These are phyloP conservation scores for Diplodia intermedia DNA, from an alignment of 2,329 filamentous ascomycete species.

Conservation along the genomic window DNA sequence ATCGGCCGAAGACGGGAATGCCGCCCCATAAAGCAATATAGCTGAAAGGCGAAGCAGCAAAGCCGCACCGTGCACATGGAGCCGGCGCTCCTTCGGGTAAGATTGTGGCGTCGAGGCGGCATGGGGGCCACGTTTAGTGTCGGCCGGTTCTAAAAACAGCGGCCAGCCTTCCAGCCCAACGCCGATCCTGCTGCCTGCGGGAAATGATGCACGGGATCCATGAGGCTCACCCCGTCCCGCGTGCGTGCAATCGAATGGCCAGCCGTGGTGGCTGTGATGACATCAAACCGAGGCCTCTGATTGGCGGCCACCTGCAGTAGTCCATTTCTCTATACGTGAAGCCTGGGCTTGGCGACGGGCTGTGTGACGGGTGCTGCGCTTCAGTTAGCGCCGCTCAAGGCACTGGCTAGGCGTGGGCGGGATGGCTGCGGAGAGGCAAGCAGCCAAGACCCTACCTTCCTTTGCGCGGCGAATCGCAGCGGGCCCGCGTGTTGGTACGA, in stretches of 20 bases:
- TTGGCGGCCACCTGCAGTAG: neutral
- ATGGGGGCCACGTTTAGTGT: neutral
- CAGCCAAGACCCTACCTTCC: neutral
- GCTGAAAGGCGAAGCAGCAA: neutral
- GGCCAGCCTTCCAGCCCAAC: neutral
- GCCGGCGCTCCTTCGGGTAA: neutral
- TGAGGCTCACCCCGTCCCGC: neutral
- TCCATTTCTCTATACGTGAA: neutral
- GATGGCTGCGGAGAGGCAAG: neutral
- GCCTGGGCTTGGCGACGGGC: neutral
- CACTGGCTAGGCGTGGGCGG: neutral
- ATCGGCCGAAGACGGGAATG: neutral
- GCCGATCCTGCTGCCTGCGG: neutral
- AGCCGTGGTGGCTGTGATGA: neutral
- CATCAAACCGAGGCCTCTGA: neutral
- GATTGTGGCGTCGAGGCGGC: neutral
- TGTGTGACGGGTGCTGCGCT: neutral
- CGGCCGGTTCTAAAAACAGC: neutral
- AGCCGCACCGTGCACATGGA: neutral
- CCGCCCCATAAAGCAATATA: neutral
- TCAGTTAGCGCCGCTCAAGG: neutral
- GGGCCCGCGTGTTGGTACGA: neutral
- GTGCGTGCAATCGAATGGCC: neutral
- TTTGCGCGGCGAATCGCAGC: neutral
- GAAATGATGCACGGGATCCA: too few species aligned